Base-by-base conservation (phyloP, 768 basidiomycete genomes). In the Nevesoporus exiguus region DNA sequence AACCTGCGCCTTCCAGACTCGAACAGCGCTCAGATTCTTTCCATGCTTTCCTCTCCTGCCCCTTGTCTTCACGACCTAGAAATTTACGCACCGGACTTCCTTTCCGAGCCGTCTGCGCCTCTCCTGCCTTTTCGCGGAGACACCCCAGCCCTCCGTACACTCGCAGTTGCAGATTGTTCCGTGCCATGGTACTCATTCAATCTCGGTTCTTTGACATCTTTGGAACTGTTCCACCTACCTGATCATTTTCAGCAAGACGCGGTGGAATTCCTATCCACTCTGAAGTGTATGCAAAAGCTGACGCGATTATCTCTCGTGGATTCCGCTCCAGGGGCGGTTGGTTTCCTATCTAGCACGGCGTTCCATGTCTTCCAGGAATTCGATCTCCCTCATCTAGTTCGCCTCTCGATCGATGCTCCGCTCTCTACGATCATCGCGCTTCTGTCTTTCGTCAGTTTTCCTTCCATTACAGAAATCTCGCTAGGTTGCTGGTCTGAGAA, bases 221-320 rank as follows among this genome's bases (percentile, higher is more conserved):
- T 80, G 22, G 67, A 62, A 37, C 57, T 79, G 33, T 5, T 5
- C 27, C 2, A 52, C 62, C 17, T 24, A 63, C 34, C 45, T 71
- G 21, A 11, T 6, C 3, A 11, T 49, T 60, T 19, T 65, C 27
- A 29, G 65, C 73, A 71, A 3, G 58, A 66, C 8, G 61, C 63
- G 21, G 49, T 53, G 9, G 66, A 72, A 39, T 57, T 79, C 17
- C 48, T 74, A 7, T 49, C 64, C n/a, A 61, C 66, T 7, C 65
- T 79, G 5, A 49, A 60, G 15, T 53, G 63, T 36, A 74, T 74
- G 71, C 71, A 70, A 9, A 22, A 54, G 29, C 63, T 78, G 2
- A 66, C 64, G 45, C 52, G 61, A 15, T 66, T 78, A 3, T 61
- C 66, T 40, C 62, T 78, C 19, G 61, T 68, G n/a, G 47, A 68